Evolutionary conservation across 2,329 filamentous ascomycete species (phyloP), one percentile per base, ranked within the genome.

Genomic region (Alternaria sp.): DNA sequence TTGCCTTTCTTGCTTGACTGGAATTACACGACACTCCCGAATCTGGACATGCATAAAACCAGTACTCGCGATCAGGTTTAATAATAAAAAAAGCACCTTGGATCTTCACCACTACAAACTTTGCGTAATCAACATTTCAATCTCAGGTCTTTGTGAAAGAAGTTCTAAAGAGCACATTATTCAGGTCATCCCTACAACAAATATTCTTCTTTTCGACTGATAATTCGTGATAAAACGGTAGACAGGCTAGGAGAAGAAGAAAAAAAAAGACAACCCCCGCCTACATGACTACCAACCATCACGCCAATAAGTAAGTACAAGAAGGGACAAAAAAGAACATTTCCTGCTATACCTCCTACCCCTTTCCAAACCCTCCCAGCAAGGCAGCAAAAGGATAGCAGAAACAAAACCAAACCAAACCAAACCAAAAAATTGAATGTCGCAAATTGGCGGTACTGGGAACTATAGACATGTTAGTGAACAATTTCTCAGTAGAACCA

Each of bases 371-470:
- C 34, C 14, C 34, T 4, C 34, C 9, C 0, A 21, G 36, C 9
- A 2, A 21, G 11, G 9, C 2, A n/a, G 17, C 14, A 3, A 10
- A 0, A 26, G 14, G 7, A 17, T 4, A 5, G 9, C 3, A 26
- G 21, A 5, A 2, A 24, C 31, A 31, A 9, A 39, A 29, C 17
- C 17, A 17, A 17, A 17, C 17, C 1, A 17, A 17, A 1, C 17
- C 17, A 17, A 17, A 17, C 17, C 17, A 17, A 17, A 17, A 68
- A 65, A 66, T 63, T 41, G 28, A 26, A 29, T 56, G 53, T 61
- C 59, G 58, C 60, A 56, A 42, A 53, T 61, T 70, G 67, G 66
- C 66, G 64, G 67, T 70, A 67, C 67, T 68, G 67, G 67, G 67
- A 70, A 70, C 61, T 64, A 53, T 23, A 59, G 61, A 63, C 55